Evolutionary conservation across 2,329 filamentous ascomycete species (phyloP).

Genomic region (Paecilomyces variotii): DNA sequence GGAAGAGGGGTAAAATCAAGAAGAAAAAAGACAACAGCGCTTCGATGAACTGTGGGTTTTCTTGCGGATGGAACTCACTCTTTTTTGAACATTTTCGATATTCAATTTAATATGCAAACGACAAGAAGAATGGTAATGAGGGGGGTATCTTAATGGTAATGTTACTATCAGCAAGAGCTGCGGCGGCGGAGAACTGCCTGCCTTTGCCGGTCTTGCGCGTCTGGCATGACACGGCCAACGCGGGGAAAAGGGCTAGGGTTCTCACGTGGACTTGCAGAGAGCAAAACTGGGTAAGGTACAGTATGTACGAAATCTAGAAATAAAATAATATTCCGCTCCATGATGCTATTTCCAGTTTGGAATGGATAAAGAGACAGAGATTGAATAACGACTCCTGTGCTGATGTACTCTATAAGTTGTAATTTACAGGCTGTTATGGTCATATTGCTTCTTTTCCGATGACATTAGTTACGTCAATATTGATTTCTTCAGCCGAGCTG

Average conservation of each 20-base stretch:
- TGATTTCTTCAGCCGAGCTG: neutral
- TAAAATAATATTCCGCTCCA: neutral
- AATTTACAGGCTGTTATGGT: too few relatives aligned
- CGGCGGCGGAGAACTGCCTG: neutral
- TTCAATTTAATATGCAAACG: neutral
- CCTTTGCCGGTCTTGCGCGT: neutral
- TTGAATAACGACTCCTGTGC: too few relatives aligned
- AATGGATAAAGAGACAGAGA: neutral
- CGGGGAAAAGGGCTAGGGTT: conserved; percentile 15
- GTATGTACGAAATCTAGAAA: too few relatives aligned
- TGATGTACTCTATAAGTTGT: too few relatives aligned
- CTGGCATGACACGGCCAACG: conserved; percentile 16
- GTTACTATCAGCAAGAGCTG: neutral
- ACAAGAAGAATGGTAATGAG: conserved; percentile 1
- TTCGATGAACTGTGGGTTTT: conserved; percentile 1
- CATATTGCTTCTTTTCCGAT: too few relatives aligned
- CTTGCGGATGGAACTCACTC: conserved; percentile 52
- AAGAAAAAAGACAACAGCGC: neutral
- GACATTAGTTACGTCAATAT: neutral
- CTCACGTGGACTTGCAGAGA: conserved; percentile 7
- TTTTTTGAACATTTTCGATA: conserved; percentile 76
- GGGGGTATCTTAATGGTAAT: conserved; percentile 3
- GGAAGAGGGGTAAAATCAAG: neutral
- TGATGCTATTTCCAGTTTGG: neutral
- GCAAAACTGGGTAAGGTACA: neutral